These are phyloP conservation scores for Eutypella sp. DNA, from an alignment of 2,329 filamentous ascomycete species.

Conservation along the genomic window DNA sequence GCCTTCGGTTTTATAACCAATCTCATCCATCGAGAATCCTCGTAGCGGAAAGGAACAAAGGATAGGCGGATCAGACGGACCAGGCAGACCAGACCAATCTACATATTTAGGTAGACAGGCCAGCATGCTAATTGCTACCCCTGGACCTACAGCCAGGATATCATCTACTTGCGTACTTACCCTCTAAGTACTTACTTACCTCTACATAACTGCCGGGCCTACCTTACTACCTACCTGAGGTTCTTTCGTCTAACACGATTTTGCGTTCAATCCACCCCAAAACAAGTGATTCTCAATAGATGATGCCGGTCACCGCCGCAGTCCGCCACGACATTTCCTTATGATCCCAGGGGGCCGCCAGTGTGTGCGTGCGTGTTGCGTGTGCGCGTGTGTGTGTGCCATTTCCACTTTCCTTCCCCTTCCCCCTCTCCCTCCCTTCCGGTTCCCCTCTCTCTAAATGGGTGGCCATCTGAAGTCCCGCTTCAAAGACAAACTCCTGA, in stretches of 20 bases:
- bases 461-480: constrained; percentile 40
- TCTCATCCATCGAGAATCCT: background rate
- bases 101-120: too few species aligned
- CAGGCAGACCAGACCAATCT: too few species aligned
- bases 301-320: background rate
- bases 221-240: too few species aligned
- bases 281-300: background rate
- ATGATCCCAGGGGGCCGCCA: background rate
- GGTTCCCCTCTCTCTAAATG: constrained; percentile 25
- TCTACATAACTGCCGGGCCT: too few species aligned
- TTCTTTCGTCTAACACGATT: too few species aligned
- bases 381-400: background rate
- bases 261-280: background rate
- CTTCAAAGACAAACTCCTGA: constrained; percentile 41
- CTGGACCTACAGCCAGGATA: too few species aligned
- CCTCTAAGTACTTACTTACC: too few species aligned
- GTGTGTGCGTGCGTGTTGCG: background rate
- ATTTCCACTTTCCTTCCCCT: background rate
- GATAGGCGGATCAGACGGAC: background rate
- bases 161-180: too few species aligned
- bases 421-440: background rate
- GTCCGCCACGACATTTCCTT: background rate
- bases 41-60: background rate
- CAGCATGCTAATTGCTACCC: too few species aligned
- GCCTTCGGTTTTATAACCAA: background rate